Base-by-base conservation (phyloP, 2,329 filamentous ascomycete species). In the Ciborinia camelliae region DNA sequence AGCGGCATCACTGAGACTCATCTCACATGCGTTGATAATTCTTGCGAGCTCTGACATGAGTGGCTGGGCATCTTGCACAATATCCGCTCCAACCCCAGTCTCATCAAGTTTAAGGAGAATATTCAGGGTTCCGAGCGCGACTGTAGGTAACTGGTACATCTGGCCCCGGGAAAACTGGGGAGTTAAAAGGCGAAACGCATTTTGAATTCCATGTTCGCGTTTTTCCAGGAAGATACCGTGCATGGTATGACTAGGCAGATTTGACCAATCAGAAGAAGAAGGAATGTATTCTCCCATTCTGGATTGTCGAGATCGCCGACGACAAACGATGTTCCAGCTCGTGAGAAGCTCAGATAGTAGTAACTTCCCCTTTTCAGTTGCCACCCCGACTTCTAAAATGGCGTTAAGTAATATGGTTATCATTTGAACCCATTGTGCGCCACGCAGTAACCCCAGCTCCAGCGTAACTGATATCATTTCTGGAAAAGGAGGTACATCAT, bases 241-340 rank as follows among this genome's bases (percentile, higher is more conserved):
- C 37, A 58, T 12, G 18, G 28, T 15, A 47, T 47, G 23, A 8
- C 8, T 20, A 32, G 62, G 70, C 12, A 73, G 32, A 48, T 70
- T 63, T n/a, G 69, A 68, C 73, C 73, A 74, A 32, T 73, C 62
- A 20, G 71, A 58, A 28, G 65, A 50, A 10, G 64, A 48, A 30
- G 67, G 66, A 32, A 51, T 61, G 23, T 45, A 68, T 30, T 28
- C 45, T 30, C 39, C 30, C 10, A 18, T 23, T 52, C n/a, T 45
- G 18, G 6, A 52, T 60, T 20, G 63, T 65, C 50, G 51, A 23
- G 30, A 23, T 32, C 41, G 55, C 20, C 59, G 61, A 9, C 70
- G 71, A 64, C 70, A 73, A 23, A 71, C 69, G 54, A 73, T 66
- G 60, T 73, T 73, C 74, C 74, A 76, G 41, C 71, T 66, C 39